Conservation (phyloP, 345 rosid species). For the Excoecaria agallocha region DNA sequence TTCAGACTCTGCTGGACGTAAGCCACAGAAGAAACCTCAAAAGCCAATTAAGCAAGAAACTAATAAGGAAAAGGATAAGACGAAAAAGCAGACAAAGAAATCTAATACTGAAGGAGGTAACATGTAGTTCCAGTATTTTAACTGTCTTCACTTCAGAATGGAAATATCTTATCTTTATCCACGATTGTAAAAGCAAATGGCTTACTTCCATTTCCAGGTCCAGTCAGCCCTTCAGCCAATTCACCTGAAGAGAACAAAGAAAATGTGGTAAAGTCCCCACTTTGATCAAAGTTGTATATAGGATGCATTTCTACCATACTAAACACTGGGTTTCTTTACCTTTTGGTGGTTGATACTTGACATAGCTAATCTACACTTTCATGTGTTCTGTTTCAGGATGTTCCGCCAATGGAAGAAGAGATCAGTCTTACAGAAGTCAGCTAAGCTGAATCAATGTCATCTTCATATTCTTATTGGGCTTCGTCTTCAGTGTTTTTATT, state of each 20-base stretch:
- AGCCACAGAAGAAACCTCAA: slow-evolving; percentile 50
- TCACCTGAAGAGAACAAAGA: slow-evolving; percentile 68
- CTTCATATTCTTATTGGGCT: slow-evolving; percentile 15
- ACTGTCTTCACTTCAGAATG: background rate
- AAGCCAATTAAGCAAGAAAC: slow-evolving; percentile 48
- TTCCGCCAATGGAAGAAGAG: slow-evolving; percentile 33
- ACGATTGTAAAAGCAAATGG: background rate
- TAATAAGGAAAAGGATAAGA: slow-evolving; percentile 40
- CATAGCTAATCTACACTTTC: no score
- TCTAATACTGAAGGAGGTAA: slow-evolving; percentile 49
- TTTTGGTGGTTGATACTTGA: no score
- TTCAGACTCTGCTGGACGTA: slow-evolving; percentile 35
- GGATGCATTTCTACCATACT: background rate
- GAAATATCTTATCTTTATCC: background rate
- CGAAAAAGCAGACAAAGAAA: slow-evolving; percentile 44
- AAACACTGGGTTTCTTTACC: no score
- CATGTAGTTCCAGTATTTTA: background rate
- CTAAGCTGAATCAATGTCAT: slow-evolving; percentile 9
- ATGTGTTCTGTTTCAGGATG: slow-evolving; percentile 29
- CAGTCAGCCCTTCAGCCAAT: slow-evolving; percentile 35
- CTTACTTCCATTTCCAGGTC: slow-evolving; percentile 34
- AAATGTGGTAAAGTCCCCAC: slow-evolving; percentile 49
- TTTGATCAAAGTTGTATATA: background rate
- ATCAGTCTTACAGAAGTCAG: slow-evolving; percentile 23
- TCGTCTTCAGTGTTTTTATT: slow-evolving; percentile 23